phyloP scores from a whole-genome alignment of 2,329 filamentous ascomycete species.

The Boeremia lycopersici region DNA sequence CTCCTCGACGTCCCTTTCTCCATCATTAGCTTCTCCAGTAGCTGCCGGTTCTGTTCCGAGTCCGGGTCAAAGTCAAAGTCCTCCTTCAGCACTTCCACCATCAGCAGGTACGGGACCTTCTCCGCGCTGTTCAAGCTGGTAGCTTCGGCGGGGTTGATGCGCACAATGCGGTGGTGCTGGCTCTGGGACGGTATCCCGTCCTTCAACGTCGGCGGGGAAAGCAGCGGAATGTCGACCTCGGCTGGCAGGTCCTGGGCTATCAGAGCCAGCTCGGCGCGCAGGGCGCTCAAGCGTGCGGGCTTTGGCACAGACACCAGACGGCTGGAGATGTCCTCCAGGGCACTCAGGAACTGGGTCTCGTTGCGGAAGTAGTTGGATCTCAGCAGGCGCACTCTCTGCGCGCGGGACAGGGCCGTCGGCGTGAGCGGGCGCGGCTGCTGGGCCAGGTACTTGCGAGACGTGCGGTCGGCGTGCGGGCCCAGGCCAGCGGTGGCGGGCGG shows the following conservation, averaged over 20 bases:
- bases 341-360: constrained; percentile 79
- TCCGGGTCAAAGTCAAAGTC: constrained; percentile 84
- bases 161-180: constrained; percentile 80
- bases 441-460: constrained; percentile 60
- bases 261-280: constrained; percentile 79
- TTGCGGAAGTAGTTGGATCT: constrained; percentile 83
- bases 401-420: constrained; percentile 65
- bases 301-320: constrained; percentile 83
- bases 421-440: constrained; percentile 61
- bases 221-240: constrained; percentile 82
- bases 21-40: constrained; percentile 67
- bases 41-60: constrained; percentile 71
- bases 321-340: constrained; percentile 83
- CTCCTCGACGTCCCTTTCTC: constrained; percentile 66
- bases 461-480: constrained; percentile 43
- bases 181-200: constrained; percentile 77
- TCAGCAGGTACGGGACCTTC: constrained; percentile 82
- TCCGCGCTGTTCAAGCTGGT: constrained; percentile 87
- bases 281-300: constrained; percentile 77
- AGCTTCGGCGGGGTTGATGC: constrained; percentile 81
- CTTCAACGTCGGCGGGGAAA: constrained; percentile 76
- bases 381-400: constrained; percentile 73
- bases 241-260: constrained; percentile 82
- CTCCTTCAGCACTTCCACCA: constrained; percentile 81
- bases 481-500: constrained; percentile 50